Evolutionary conservation across 164 flowering plant species (phyloP).

Genomic region (Vitis vinifera): DNA sequence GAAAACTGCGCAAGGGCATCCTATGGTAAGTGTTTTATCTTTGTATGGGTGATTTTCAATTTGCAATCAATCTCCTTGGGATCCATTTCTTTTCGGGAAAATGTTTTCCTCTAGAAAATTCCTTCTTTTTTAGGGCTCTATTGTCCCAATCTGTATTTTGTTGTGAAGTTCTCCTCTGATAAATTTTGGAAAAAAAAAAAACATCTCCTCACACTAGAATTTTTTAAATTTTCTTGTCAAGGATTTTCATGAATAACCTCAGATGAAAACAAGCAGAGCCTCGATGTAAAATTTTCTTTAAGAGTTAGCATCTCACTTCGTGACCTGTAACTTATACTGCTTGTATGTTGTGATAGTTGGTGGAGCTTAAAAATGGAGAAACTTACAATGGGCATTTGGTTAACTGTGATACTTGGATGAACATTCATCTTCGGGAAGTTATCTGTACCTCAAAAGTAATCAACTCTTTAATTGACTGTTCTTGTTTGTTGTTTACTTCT

Average conservation of each 20-base stretch:
- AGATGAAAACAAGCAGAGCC: too few species aligned
- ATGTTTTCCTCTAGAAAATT: too few species aligned
- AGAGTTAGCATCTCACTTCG: neutral
- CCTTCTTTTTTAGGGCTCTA: too few species aligned
- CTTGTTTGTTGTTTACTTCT: neutral
- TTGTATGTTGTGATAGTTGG: constrained; percentile 52
- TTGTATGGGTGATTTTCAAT: neutral
- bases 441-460: constrained; percentile 92
- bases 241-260: too few species aligned
- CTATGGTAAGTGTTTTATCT: constrained; percentile 61
- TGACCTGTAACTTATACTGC: constrained; percentile 1
- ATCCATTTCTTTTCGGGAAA: neutral
- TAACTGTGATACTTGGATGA: constrained; percentile 99
- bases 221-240: too few species aligned
- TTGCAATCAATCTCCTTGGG: neutral
- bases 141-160: too few species aligned
- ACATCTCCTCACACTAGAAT: too few species aligned
- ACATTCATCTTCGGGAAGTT: constrained; percentile 96
- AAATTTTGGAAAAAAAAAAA: too few species aligned
- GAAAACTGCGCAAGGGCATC: constrained; percentile 95
- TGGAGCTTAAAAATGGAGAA: constrained; percentile 96
- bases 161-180: too few species aligned
- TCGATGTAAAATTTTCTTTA: neutral
- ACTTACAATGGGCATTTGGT: constrained; percentile 98
- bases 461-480: neutral